Evolutionary conservation across 2,329 filamentous ascomycete species (phyloP).

Genomic region (Pseudogymnoascus sp.): DNA sequence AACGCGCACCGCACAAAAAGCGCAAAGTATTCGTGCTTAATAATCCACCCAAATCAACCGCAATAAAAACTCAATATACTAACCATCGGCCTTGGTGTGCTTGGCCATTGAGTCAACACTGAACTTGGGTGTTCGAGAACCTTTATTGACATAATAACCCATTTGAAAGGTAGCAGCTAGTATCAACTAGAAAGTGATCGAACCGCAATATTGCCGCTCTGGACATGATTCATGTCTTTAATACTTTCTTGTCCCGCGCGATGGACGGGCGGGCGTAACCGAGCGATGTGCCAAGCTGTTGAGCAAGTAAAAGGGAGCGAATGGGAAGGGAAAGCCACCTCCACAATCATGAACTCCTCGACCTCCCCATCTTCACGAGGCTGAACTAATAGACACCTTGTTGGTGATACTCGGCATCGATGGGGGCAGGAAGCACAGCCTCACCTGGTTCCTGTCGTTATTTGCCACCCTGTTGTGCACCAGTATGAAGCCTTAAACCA

Average conservation of each 20-base stretch:
- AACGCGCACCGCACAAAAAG: conserved; percentile 1
- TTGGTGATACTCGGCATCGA: background rate
- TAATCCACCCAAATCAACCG: background rate
- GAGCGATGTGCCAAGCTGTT: background rate
- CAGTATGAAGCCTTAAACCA: background rate
- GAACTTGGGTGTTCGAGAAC: background rate
- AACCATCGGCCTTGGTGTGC: background rate
- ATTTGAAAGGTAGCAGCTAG: background rate
- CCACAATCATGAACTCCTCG: background rate
- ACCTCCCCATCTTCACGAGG: background rate
- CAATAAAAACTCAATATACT: background rate
- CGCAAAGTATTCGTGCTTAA: background rate
- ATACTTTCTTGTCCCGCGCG: background rate
- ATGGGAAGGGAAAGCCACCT: background rate
- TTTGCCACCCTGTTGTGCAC: background rate
- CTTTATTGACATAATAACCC: background rate
- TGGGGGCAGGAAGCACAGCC: background rate
- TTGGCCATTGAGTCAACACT: background rate
- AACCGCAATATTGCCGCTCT: background rate
- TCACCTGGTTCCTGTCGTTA: background rate
- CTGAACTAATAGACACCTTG: background rate
- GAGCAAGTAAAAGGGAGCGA: conserved; percentile 4
- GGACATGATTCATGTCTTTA: background rate
- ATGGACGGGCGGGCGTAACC: background rate
- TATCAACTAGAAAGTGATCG: background rate